Evolutionary conservation across 2,329 filamentous ascomycete species (phyloP), one percentile per base, ranked within the genome.

Genomic region (Helicocarpus griseus): DNA sequence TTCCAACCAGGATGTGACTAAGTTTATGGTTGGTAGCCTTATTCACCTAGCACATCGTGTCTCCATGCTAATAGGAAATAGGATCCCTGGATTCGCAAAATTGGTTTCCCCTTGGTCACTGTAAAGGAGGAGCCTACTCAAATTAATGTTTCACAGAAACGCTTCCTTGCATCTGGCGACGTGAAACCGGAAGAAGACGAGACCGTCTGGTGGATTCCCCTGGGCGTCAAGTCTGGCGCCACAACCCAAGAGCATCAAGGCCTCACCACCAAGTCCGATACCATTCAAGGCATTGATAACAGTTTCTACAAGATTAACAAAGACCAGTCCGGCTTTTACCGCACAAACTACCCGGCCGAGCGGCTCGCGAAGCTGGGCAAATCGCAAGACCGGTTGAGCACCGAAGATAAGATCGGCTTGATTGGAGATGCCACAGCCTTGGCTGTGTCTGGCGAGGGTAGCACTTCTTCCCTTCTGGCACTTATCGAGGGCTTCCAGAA

Each of bases 291-390:
- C 28, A 57, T 74, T 46, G 83, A 85, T 54, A 79, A 85, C 43
- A 78, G 81, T 36, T 96, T 95, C 68, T 98, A 97, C 74, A 94
- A 95, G 73, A 77, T 98, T 62, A 98, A 98, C 74, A 83, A 85
- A 54, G 82, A 91, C 51, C 86, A 91, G 53, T 89, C 85, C 48
- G 91, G 89, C 24, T 96, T 87, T 70, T 97, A 94, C 73, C 82
- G 90, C 55, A 93, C 91, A 46, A 95, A 95, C 70, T 95, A 97
- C 65, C 89, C 93, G 4, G 83, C 88, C n/a, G 77, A 81, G 56
- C 83, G 91, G 45, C 78, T 98, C 38, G 80, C 80, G 36, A 89
- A 89, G 71, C 82, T 98, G 22, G 86, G 87, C 53, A 79, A 82
- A 49, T 83, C 87, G 60, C 83, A 89, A 14, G 78, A 87, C 58